Evolutionary conservation across 345 rosid species (phyloP), one percentile per base, ranked within the genome.

Genomic region (Aquilaria yunnanensis): DNA sequence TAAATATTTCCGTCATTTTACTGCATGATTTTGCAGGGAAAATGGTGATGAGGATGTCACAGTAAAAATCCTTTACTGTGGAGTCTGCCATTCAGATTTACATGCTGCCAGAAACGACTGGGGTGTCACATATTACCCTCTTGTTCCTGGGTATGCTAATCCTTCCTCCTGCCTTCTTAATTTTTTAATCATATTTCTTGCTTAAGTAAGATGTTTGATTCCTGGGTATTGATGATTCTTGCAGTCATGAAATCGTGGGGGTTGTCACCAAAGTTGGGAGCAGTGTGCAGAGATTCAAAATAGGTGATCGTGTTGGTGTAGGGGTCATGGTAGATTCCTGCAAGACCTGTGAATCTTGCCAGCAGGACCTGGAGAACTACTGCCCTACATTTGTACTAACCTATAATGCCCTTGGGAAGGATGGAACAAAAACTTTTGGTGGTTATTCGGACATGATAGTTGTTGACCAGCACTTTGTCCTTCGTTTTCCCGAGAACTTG

Each of bases 171-270:
- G 23, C 23, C 23, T 23, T 23, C 23, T 23, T 23, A 37, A 37
- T 37, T 37, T 37, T 9, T 37, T 37, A 23, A 37, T 37, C 43
- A 23, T 23, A 23, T 23, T 23, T 23, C 23, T 23, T 23, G 23
- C 23, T 6, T 32, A 5, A 9, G 9, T 11, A 14, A 14, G 9
- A 31, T 14, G 14, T 8, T 53, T 37, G 13, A 4, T 60, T 12
- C 12, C 33, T 41, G 1, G 61, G 47, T 10, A 0, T 16, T 34
- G 2, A 10, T 54, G 51, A 41, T 14, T 53, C 51, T 31, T 61
- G 48, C 83, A 91, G 96, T 74, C 97, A 91, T 73, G 97, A 91
- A 66, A 86, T 91, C 10, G 94, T 82, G 48, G 97, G 97, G 41
- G 64, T 73, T 1, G 96, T 81, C 51, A 80, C 85, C 53, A 79